A percentile compares a stretch with the other conserved stretches of the same genome.
phyloP scores from a whole-genome alignment of 441 rosid genomes.

The Breynia disticha region DNA sequence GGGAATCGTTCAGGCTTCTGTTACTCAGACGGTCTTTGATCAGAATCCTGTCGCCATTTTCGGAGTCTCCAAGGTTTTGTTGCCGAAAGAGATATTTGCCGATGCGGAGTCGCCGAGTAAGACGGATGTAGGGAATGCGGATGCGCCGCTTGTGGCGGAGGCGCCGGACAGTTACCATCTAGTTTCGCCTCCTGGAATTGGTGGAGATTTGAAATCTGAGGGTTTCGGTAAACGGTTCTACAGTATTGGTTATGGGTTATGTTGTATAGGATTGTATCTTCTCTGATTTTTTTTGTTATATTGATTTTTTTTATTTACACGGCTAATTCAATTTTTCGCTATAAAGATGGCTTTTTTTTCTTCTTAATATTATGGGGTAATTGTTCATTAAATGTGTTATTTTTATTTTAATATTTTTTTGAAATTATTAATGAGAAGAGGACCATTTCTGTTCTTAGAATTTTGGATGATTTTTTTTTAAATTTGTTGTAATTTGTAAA shows the following conservation, averaged over 20 bases:
- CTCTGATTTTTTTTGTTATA: slow-evolving; percentile 2
- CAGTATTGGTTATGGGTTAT: slow-evolving; percentile 17
- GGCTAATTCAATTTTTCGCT: slow-evolving; percentile 31
- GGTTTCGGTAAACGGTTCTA: slow-evolving; percentile 7
- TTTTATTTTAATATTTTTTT: no score
- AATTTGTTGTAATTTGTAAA: no score
- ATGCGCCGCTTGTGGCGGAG: slow-evolving; percentile 34
- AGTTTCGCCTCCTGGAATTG: slow-evolving; percentile 42
- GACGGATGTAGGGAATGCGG: slow-evolving; percentile 29
- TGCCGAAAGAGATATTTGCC: slow-evolving; percentile 61
- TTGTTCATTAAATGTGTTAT: no score
- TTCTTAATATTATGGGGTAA: not conserved
- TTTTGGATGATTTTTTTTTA: no score
- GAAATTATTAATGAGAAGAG: no score
- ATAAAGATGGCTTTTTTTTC: slow-evolving; percentile 18
- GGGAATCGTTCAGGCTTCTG: slow-evolving; percentile 67
- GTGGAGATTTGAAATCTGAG: slow-evolving; percentile 28
- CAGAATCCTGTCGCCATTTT: slow-evolving; percentile 83
- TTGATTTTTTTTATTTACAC: slow-evolving; percentile 15
- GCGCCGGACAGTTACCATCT: slow-evolving; percentile 45
- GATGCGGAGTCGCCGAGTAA: slow-evolving; percentile 16
- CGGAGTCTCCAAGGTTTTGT: slow-evolving; percentile 69
- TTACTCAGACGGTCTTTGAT: slow-evolving; percentile 77
- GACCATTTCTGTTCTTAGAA: no score
- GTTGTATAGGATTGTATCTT: slow-evolving; percentile 49